Evolutionary conservation across 352 stramenopile genomes (phyloP).

Genomic region (Pythium monospermum): DNA sequence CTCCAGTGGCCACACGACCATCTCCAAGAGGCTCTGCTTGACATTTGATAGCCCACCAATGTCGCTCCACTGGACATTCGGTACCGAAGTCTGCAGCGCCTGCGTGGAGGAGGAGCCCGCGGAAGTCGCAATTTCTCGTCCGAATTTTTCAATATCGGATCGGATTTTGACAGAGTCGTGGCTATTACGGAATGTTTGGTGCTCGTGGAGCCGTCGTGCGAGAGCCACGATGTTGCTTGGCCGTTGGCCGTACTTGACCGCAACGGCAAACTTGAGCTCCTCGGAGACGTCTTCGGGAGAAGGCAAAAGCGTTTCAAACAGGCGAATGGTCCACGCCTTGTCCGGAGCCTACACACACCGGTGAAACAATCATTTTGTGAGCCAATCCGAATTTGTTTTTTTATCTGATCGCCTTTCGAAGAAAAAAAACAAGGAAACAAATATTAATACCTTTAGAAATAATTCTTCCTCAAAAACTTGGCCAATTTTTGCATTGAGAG

Average conservation of each 20-base stretch:
- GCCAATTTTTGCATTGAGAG: conserved; percentile 58
- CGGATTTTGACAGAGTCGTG: conserved; percentile 21
- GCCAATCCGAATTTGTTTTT: too few relatives aligned
- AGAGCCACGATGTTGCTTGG: conserved; percentile 67
- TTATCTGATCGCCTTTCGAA: too few relatives aligned
- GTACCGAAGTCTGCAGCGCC: conserved; percentile 40
- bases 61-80: conserved; percentile 63
- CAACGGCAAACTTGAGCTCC: conserved; percentile 50
- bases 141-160: conserved; percentile 38
- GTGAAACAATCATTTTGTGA: background rate
- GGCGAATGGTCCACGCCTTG: conserved; percentile 43
- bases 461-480: conserved; percentile 80
- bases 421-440: too few relatives aligned
- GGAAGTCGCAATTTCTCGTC: conserved; percentile 37
- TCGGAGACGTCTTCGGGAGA: conserved; percentile 24
- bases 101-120: conserved; percentile 30
- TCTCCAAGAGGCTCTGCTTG: conserved; percentile 78
- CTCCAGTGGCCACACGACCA: conserved; percentile 84
- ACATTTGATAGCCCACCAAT: conserved; percentile 66
- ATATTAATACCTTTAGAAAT: conserved; percentile 45
- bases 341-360: conserved; percentile 37
- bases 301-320: conserved; percentile 45
- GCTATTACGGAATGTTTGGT: background rate
- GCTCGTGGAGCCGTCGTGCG: conserved; percentile 31
- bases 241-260: conserved; percentile 71